Conservation (phyloP, 208 protist species). For the Leishmania mexicana region DNA sequence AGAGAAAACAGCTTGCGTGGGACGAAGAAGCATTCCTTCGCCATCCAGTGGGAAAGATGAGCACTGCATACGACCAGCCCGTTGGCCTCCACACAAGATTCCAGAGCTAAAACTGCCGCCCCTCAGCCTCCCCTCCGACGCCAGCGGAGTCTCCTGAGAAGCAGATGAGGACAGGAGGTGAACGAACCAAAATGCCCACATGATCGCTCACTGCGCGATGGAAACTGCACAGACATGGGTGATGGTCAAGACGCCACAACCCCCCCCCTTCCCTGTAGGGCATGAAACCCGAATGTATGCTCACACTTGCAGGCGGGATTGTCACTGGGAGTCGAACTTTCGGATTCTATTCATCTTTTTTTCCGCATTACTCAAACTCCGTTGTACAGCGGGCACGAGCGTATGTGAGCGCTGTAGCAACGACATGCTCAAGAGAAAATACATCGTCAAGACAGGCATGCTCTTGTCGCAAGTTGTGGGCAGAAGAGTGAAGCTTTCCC, state of each 20-base stretch:
- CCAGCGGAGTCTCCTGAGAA: not conserved
- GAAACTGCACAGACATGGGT: not conserved
- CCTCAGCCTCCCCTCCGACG: not conserved
- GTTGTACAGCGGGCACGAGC: not conserved
- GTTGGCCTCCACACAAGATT: not conserved
- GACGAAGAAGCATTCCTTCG: not conserved
- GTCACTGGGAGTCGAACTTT: not conserved
- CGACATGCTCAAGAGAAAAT: not conserved
- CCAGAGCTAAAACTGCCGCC: not conserved
- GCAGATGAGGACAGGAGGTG: not conserved
- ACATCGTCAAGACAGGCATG: not conserved
- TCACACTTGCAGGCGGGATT: not conserved
- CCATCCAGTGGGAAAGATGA: not conserved
- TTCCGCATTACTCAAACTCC: not conserved
- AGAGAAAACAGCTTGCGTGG: not conserved
- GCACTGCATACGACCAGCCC: not conserved
- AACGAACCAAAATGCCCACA: not conserved
- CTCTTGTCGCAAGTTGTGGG: not conserved
- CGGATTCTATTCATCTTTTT: constrained; percentile 3
- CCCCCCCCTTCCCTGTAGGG: not conserved
- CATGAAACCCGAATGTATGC: not conserved
- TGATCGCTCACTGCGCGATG: not conserved
- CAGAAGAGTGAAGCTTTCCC: not conserved
- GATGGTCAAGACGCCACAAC: not conserved
- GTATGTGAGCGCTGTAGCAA: not conserved